phyloP scores from a whole-genome alignment of 805 yeast species.

The Candida insectorum region DNA sequence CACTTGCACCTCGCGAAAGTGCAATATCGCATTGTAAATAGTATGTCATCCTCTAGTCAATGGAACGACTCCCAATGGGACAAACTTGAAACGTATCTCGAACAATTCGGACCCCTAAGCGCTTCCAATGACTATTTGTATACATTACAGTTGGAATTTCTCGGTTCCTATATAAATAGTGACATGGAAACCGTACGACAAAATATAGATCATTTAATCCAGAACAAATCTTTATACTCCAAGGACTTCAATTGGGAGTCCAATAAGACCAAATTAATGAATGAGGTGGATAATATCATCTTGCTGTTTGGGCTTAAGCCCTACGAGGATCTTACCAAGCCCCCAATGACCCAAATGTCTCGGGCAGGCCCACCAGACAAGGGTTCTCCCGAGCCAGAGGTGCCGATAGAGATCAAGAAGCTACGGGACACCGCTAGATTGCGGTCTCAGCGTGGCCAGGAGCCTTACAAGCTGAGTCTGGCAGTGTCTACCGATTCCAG shows the following conservation, averaged over 20 bases:
- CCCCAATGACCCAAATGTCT: conserved; percentile 1
- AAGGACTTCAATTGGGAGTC: conserved; percentile 12
- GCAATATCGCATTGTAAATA: conserved; percentile 1
- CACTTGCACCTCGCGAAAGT: background rate
- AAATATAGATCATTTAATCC: conserved; percentile 6
- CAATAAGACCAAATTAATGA: conserved; percentile 11
- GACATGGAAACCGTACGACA: conserved; percentile 6
- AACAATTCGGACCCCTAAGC: conserved; percentile 12
- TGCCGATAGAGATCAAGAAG: background rate
- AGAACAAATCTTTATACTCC: conserved; percentile 5
- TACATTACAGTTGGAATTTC: conserved; percentile 12
- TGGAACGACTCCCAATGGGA: conserved; percentile 11
- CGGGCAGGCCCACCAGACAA: background rate
- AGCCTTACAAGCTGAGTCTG: too few species aligned
- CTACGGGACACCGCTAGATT: too few species aligned
- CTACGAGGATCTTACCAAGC: conserved; percentile 7
- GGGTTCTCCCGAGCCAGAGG: background rate
- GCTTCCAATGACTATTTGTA: conserved; percentile 9
- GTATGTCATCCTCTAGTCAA: background rate
- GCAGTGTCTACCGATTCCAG: background rate
- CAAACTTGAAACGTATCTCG: conserved; percentile 10
- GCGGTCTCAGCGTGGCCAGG: too few species aligned
- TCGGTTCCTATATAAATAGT: conserved; percentile 8
- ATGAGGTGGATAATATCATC: conserved; percentile 15
- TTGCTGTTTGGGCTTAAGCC: conserved; percentile 8